Evolutionary conservation across 169 alveolate genomes (phyloP), one percentile per base, ranked within the genome.

Genomic region (Eimeria maxima): DNA sequence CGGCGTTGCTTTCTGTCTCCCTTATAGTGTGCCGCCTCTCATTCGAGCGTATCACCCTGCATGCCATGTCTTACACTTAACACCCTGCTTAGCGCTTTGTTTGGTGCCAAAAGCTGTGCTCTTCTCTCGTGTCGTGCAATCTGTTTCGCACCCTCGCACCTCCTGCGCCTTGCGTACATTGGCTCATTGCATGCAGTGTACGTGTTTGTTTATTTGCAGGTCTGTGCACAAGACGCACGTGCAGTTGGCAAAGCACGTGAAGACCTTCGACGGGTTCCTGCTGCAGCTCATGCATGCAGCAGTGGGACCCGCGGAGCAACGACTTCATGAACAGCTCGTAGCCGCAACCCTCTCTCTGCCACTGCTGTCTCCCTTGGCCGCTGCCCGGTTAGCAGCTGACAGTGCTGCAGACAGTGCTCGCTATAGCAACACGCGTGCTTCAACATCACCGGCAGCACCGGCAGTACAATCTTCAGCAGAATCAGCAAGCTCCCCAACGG

Each of bases 181-280:
- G 22, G 50, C 55, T 29, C 81, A 27, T 33, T 33, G 50, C 80
- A 11, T 29, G 80, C 80, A 69, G 47, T 69, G 47, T 29, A 50
- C 27, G 45, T n/a, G 24, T 60, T n/a, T 65, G 27, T 38, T 22
- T 7, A 7, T 16, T 24, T 8, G n/a, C 96, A 95, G 96, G 67
- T 74, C 96, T 8, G 91, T 95, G 4, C 90, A 74, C 55, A 95
- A 78, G 83, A 57, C 89, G 3, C 97, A 95, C 88, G 71, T 57
- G 42, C 95, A 95, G 88, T 93, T 95, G 55, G 74, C 91, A 29
- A 95, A 95, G 60, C 94, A 63, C 63, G 55, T 92, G 18, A 83
- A 47, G 14, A 38, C 47, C 16, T 95, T 60, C 53, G 97, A 95
- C 67, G 96, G 57, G 45, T 69, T 60, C 14, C 57, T 95, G 44